These are phyloP conservation scores for Teratosphaeria pseudoeucalypti DNA, from an alignment of 2,329 filamentous ascomycete genomes.

Conservation along the genomic window DNA sequence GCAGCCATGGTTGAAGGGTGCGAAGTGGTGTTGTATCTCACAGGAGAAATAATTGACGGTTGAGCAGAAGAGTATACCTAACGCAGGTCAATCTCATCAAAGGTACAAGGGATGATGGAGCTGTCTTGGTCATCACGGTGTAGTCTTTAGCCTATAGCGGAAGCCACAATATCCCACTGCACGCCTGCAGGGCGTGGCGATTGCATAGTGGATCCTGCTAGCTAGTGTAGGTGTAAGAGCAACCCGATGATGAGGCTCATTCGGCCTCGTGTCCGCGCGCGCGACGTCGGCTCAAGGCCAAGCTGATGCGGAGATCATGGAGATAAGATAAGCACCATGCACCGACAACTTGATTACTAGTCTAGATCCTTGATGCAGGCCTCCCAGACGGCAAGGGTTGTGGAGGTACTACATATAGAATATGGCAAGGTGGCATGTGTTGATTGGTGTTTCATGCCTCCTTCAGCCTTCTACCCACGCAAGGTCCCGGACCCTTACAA, in stretches of 20 bases:
- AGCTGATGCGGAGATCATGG: background rate
- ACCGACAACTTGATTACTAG: no score
- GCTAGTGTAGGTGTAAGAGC: background rate
- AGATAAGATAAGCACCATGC: background rate
- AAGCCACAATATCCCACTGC: background rate
- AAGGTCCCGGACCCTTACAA: no score
- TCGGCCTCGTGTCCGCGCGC: background rate
- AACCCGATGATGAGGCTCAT: background rate
- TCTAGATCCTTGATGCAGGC: no score
- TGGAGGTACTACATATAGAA: no score
- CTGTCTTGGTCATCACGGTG: background rate
- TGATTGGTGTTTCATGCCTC: no score
- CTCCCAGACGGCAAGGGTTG: no score
- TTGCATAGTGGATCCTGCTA: background rate
- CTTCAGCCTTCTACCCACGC: no score
- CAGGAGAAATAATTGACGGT: background rate
- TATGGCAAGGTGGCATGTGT: no score
- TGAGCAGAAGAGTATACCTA: background rate
- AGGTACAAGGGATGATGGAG: background rate
- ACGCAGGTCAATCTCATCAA: background rate
- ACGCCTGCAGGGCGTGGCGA: background rate
- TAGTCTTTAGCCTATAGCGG: background rate
- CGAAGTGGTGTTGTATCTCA: background rate
- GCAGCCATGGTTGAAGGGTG: background rate
- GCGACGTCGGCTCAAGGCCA: background rate